Conservation (phyloP, 2,329 filamentous ascomycete species). For the Fonsecaea pugnacius region DNA sequence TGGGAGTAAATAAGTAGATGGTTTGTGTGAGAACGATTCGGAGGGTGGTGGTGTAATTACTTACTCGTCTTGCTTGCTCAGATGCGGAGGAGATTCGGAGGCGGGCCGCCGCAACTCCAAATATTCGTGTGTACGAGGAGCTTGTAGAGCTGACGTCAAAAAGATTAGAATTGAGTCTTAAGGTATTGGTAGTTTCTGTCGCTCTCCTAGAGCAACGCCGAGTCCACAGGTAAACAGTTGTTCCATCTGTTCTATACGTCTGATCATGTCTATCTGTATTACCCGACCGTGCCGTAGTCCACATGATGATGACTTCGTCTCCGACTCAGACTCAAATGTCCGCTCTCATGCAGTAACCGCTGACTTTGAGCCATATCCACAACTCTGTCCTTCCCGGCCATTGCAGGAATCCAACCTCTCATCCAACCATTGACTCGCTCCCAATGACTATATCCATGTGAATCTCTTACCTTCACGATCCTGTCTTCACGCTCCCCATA, state of each 20-base stretch:
- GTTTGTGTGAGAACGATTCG: background rate
- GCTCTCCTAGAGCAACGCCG: background rate
- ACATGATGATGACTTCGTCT: conserved; percentile 25
- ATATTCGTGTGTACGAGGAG: background rate
- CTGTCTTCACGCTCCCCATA: conserved; percentile 58
- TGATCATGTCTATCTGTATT: conserved; percentile 3
- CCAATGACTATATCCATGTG: conserved; percentile 55
- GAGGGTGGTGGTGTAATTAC: background rate
- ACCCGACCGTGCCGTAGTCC: conserved; percentile 32
- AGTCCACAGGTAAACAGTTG: background rate
- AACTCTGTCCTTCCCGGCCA: conserved; percentile 46
- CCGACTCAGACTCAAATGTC: conserved; percentile 29
- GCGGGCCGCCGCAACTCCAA: background rate
- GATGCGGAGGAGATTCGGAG: conserved; percentile 8
- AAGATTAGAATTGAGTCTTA: too few relatives aligned
- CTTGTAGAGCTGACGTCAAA: conserved; percentile 2
- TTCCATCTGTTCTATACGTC: conserved; percentile 8
- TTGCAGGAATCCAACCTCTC: conserved; percentile 66
- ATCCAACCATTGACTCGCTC: conserved; percentile 66
- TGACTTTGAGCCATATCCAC: conserved; percentile 38
- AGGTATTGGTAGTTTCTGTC: background rate
- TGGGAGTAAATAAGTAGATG: background rate
- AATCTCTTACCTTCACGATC: conserved; percentile 55
- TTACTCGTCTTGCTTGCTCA: background rate
- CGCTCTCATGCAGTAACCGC: conserved; percentile 34